Conservation (phyloP, 306 rosid species). For the Lagenaria siceraria region DNA sequence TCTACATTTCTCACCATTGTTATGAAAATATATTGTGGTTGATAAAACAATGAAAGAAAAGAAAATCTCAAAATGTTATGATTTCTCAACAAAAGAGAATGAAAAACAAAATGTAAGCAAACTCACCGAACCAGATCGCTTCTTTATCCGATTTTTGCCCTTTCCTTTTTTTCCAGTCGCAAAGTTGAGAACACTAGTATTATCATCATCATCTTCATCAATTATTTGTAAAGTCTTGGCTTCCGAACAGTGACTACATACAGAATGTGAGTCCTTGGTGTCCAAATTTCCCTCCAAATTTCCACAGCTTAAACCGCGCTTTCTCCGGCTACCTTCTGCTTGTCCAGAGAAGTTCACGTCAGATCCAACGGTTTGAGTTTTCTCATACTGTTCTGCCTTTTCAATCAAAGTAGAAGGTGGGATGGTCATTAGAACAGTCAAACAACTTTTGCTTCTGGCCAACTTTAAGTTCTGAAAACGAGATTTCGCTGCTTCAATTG, state of each 20-base stretch:
- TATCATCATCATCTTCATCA: conserved; percentile 62
- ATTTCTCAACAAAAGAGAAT: neutral
- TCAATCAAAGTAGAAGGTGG: conserved; percentile 17
- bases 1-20: neutral
- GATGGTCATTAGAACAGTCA: conserved; percentile 19
- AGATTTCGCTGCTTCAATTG: conserved; percentile 12
- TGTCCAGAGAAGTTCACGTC: conserved; percentile 17
- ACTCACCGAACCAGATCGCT: conserved; percentile 28
- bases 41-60: neutral
- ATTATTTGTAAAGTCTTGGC: conserved; percentile 7
- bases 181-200: conserved; percentile 48
- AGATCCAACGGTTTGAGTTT: conserved; percentile 3
- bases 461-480: conserved; percentile 14
- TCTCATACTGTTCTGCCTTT: conserved; percentile 23
- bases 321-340: conserved; percentile 15
- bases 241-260: neutral
- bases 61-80: no score
- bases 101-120: neutral
- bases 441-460: conserved; percentile 39
- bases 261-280: conserved; percentile 16
- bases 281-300: conserved; percentile 16
- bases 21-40: neutral
- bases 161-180: conserved; percentile 17
- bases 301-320: conserved; percentile 16
- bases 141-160: conserved; percentile 18